Evolutionary conservation across 768 basidiomycete genomes (phyloP), one percentile per base, ranked within the genome.

Genomic region (Trametes cubensis): DNA sequence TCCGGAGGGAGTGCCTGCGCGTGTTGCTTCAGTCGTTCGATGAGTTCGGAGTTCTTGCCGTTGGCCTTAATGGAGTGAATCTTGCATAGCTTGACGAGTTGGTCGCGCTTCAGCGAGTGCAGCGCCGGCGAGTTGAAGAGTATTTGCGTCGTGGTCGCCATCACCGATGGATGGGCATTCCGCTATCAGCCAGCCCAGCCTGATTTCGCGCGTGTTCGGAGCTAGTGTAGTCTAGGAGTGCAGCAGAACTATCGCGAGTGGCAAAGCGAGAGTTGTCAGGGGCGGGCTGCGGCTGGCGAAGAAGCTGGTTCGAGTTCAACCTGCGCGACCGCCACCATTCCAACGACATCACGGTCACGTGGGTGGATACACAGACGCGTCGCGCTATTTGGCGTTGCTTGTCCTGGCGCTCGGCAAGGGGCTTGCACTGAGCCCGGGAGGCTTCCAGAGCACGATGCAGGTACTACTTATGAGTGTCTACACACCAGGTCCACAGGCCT

Each of bases 31-130:
- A 94, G 79, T 53, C 83, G 82, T 40, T 85, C 79, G 64, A 94
- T 81, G 61, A 94, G 79, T 5, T 93, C 90, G 4, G 75, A 72
- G 67, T 88, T 94, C 81, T 93, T 94, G 20, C 92, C 92, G 18
- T 81, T 80, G 0, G 89, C 91, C 73, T 90, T 92, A 70, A 94
- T 79, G 0, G 84, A 79, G 71, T 94, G 89, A 30, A 87, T 83
- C 73, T 93, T 93, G 84, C 92, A 94, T 53, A 94, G 80, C 64
- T 89, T 90, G 55, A 91, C 81, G 45, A 94, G 88, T 70, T 94
- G 92, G 48, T 90, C 86, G 51, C 92, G 88, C 71, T 91, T 92
- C 45, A 94, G 83, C 21, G 90, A 88, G 70, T 92, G 85, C 28
- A 94, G 74, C 2, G 92, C 92, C 0, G 92, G 89, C 4, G 91